Evolutionary conservation across 176 grass and related monocot species (phyloP), one percentile per base, ranked within the genome.

Genomic region (Eragrostis curvula): DNA sequence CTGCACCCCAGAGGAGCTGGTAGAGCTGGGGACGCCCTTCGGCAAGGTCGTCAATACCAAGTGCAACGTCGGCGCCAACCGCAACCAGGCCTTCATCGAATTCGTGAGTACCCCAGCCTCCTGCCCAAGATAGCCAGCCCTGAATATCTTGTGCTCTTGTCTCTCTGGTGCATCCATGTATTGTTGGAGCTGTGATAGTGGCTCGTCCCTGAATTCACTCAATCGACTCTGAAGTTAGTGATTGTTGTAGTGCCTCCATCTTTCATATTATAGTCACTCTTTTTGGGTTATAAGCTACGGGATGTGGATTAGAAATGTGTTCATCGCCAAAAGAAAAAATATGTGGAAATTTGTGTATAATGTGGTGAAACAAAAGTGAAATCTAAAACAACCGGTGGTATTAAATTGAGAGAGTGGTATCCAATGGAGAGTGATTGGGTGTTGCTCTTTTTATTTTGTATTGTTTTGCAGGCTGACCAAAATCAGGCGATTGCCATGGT

Each of bases 21-120:
- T 92, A 78, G 95, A 98, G 77, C 83, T 98, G 81, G 92, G 95
- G 53, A 92, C 86, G 61, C 95, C 92, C 11, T 98, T 98, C 71
- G 92, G 95, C 84, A 95, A 85, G 88, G 89, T 95, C 74, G 82
- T 98, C 80, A 94, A 98, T 66, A 98, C 95, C 74, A 98, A 98
- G 64, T 89, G 92, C 86, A 94, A 94, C 89, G 95, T 98, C 61
- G 95, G 95, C 13, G 93, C 95, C 64, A 98, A 98, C 44, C 79
- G 70, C 59, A 98, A 98, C 82, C 95, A 98, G 69, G 95, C 92
- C 21, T 98, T 98, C 68, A 91, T 98, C 63, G 92, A 95, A 80
- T 98, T 98, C 65, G 92, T 98, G 85, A 92, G 92, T 89, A 74
- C 56, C 58, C 30, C 7, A 39, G 28, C 61, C 40, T 50, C 16